phyloP scores from a whole-genome alignment of 179 eudicot species.

The Monotropa hypopitys region DNA sequence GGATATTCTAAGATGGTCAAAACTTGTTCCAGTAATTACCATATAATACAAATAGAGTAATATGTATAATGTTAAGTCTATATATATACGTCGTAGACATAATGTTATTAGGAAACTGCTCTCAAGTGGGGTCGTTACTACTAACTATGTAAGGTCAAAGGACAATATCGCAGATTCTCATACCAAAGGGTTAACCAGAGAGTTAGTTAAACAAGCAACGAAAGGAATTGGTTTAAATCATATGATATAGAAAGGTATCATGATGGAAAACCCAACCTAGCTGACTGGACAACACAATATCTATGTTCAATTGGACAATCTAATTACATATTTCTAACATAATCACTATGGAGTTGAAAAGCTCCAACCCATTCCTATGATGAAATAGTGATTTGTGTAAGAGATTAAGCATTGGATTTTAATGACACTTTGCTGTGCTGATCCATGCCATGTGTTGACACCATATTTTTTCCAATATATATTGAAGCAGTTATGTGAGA shows the following conservation, averaged over 20 bases:
- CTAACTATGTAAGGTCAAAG: background rate
- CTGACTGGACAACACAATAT: background rate
- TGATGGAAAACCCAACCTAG: background rate
- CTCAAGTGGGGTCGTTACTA: background rate
- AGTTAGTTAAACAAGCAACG: background rate
- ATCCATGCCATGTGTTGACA: too few relatives aligned
- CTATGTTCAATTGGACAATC: too few relatives aligned
- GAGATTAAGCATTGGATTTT: background rate
- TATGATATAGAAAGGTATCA: too few relatives aligned
- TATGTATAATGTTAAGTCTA: background rate
- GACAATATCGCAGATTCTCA: background rate
- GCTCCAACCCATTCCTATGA: background rate
- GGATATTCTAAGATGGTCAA: background rate
- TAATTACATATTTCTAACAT: background rate
- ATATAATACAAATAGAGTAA: too few relatives aligned
- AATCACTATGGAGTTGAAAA: background rate
- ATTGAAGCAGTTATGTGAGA: too few relatives aligned
- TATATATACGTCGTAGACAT: background rate
- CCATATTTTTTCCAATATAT: too few relatives aligned
- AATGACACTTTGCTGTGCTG: too few relatives aligned
- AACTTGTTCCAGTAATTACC: background rate
- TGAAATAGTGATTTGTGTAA: too few relatives aligned
- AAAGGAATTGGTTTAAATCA: background rate
- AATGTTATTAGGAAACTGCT: background rate
- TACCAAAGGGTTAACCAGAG: background rate